Conservation (phyloP, 192 early-diverging fungal species). For the Pilaira anomala region DNA sequence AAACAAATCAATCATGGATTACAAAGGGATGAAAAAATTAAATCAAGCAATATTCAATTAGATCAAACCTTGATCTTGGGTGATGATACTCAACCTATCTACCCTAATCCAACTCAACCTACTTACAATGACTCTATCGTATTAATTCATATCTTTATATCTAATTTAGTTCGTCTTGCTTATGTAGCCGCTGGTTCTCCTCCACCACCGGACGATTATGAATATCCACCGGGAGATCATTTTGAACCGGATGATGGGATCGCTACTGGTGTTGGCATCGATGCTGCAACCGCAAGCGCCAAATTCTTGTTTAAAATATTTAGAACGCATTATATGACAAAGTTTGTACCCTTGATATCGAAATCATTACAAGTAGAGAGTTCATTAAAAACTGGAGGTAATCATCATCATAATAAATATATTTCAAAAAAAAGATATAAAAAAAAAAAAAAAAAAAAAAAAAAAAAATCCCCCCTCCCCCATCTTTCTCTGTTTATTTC, state of each 20-base stretch:
- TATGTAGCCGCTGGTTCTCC: constrained; percentile 60
- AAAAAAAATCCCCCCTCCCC: no score
- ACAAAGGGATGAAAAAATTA: constrained; percentile 25
- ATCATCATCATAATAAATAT: constrained; percentile 1
- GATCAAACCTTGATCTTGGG: constrained; percentile 26
- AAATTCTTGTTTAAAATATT: constrained; percentile 74
- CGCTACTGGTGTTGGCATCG: constrained; percentile 57
- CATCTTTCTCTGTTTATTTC: constrained; percentile 7
- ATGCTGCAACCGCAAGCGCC: constrained; percentile 53
- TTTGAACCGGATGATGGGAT: constrained; percentile 53
- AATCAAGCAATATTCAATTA: constrained; percentile 6
- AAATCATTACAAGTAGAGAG: constrained; percentile 38
- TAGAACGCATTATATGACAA: constrained; percentile 59
- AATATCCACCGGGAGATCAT: constrained; percentile 46
- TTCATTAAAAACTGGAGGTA: constrained; percentile 13
- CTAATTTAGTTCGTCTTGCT: constrained; percentile 50
- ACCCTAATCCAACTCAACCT: constrained; percentile 53
- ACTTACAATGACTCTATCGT: constrained; percentile 53
- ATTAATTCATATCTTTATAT: constrained; percentile 48
- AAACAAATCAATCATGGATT: background rate
- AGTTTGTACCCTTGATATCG: constrained; percentile 67
- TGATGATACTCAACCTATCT: constrained; percentile 52
- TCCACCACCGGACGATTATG: constrained; percentile 57
- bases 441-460: no score
- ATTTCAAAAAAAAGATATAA: background rate